Percentiles rank a stretch among this genome's conserved stretches.
Conservation (phyloP, 2,329 filamentous ascomycete genomes). For the Albophoma yamanashiensis region DNA sequence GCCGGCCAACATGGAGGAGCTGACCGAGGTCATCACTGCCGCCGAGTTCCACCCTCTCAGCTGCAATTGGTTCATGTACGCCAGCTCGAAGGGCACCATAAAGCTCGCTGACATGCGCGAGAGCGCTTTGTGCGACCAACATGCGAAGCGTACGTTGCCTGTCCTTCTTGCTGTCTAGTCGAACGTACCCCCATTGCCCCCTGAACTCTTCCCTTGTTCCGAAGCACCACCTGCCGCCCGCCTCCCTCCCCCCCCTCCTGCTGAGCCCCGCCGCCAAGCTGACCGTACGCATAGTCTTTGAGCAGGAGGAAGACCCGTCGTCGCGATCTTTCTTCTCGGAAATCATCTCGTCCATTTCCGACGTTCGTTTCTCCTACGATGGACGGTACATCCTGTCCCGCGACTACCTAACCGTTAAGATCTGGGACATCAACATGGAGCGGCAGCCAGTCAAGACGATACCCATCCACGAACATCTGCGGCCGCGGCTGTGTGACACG, state of each 20-base stretch:
- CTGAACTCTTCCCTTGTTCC: not conserved
- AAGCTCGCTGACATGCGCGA: constrained; percentile 98
- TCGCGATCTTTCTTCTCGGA: constrained; percentile 99
- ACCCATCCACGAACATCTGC: constrained; percentile 93
- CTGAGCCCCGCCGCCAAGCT: not conserved
- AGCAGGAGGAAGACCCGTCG: constrained; percentile 95
- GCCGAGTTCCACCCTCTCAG: constrained; percentile 94
- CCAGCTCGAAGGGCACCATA: constrained; percentile 97
- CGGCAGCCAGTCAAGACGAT: constrained; percentile 96
- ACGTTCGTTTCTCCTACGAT: constrained; percentile 94
- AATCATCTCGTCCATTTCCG: constrained; percentile 98
- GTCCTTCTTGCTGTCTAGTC: not conserved
- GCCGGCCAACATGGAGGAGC: constrained; percentile 98
- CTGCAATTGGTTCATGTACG: constrained; percentile 99
- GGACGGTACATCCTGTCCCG: constrained; percentile 94
- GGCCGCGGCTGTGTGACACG: constrained; percentile 89
- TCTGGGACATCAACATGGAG: constrained; percentile 99
- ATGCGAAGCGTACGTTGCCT: constrained; percentile 66
- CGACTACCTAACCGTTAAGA: constrained; percentile 98
- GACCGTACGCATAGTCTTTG: constrained; percentile 61
- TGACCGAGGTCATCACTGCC: constrained; percentile 97
- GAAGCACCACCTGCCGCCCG: not conserved
- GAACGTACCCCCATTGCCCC: not conserved
- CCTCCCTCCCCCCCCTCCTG: too few species aligned
- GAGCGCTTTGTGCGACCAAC: constrained; percentile 89